Evolutionary conservation across 2,329 filamentous ascomycete species (phyloP).

Genomic region (Pseudogymnoascus sp.): DNA sequence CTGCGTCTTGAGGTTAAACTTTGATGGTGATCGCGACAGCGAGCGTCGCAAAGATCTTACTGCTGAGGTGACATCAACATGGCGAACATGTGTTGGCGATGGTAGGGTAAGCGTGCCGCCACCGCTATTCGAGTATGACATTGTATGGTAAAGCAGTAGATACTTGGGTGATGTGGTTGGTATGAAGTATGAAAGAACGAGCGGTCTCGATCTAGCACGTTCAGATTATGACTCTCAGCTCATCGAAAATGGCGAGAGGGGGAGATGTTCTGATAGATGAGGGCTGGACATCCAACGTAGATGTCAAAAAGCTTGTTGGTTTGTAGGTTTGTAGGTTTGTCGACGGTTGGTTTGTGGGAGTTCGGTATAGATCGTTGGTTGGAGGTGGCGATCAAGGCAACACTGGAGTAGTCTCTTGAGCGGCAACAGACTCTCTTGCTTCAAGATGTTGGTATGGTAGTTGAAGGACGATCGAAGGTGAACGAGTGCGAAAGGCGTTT

Average conservation of each 20-base stretch:
- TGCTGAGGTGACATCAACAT: slow-evolving; percentile 73
- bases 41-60: slow-evolving; percentile 80
- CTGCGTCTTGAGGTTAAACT: slow-evolving; percentile 58
- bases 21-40: slow-evolving; percentile 88
- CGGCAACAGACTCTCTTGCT: not conserved
- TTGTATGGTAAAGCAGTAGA: not conserved
- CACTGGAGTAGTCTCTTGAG: not conserved
- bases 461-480: not conserved
- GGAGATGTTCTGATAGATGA: not conserved
- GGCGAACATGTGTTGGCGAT: slow-evolving; percentile 75
- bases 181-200: not conserved
- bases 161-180: not conserved
- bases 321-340: not conserved
- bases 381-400: not conserved
- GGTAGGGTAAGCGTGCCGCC: slow-evolving; percentile 79
- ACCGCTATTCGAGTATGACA: slow-evolving; percentile 52
- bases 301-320: not conserved
- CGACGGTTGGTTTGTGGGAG: not conserved
- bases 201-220: slow-evolving; percentile 4
- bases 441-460: not conserved
- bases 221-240: not conserved
- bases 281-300: not conserved
- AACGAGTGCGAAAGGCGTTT: not conserved
- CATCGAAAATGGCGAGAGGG: slow-evolving; percentile 2
- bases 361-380: not conserved